Percentiles rank a stretch among this genome's conserved stretches.
Evolutionary conservation across 2,329 filamentous ascomycete genomes (phyloP).

Genomic region (Cercospora beticola): DNA sequence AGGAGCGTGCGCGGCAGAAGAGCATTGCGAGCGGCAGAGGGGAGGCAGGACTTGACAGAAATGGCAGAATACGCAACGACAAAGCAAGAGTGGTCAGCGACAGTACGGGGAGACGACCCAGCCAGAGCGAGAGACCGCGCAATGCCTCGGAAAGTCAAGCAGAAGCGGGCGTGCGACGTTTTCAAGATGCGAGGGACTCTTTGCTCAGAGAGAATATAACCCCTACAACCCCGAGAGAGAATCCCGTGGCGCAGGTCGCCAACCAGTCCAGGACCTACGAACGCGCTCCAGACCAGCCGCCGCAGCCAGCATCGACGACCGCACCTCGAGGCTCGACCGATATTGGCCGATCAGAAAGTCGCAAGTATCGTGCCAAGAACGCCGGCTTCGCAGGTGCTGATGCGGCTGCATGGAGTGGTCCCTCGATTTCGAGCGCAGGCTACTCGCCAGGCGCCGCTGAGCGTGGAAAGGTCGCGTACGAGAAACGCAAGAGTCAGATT

Average conservation of each 20-base stretch:
- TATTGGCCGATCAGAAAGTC: slow-evolving; percentile 22
- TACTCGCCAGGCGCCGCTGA: slow-evolving; percentile 22
- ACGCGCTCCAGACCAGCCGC: slow-evolving; percentile 2
- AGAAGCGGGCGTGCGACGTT: slow-evolving; percentile 14
- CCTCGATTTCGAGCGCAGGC: slow-evolving; percentile 16
- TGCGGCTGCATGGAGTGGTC: slow-evolving; percentile 25
- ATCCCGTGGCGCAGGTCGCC: slow-evolving; percentile 9
- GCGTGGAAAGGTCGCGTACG: slow-evolving; percentile 35
- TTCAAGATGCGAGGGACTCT: slow-evolving; percentile 25
- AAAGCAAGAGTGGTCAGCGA: slow-evolving; percentile 33
- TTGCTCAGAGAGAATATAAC: slow-evolving; percentile 19
- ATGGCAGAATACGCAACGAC: slow-evolving; percentile 26
- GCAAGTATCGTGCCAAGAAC: slow-evolving; percentile 35
- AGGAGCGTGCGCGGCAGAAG: slow-evolving; percentile 66
- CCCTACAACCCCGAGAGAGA: slow-evolving; percentile 6
- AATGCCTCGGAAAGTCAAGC: slow-evolving; percentile 20
- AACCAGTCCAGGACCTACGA: slow-evolving; percentile 19
- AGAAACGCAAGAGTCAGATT: slow-evolving; percentile 31
- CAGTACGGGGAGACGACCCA: slow-evolving; percentile 20
- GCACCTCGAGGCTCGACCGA: slow-evolving; percentile 12
- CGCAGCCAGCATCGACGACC: neutral
- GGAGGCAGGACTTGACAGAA: slow-evolving; percentile 22
- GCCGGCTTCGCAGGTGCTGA: slow-evolving; percentile 37
- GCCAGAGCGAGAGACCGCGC: slow-evolving; percentile 13
- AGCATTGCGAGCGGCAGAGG: slow-evolving; percentile 18